Evolutionary conservation across 352 stramenopile genomes (phyloP), one percentile per base, ranked within the genome.

Genomic region (Globisporangium megalacanthum): DNA sequence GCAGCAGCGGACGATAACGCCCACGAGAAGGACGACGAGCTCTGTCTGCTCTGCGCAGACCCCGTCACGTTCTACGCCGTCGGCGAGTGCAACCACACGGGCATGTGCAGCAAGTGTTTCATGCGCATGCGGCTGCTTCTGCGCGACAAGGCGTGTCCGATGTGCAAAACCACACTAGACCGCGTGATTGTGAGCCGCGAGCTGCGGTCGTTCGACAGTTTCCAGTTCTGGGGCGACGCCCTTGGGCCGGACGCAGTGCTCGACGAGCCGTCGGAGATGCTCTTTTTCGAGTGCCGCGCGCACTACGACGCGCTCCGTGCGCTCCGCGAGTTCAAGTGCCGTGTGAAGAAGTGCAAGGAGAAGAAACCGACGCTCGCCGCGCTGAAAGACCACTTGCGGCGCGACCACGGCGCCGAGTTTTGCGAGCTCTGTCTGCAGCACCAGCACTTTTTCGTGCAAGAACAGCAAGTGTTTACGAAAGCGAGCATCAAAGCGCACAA

Each of bases 71-170:
- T 86, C 54, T 70, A 79, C 61, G 80, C 80, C 2, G 73, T 93
- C 15, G 83, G 83, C 15, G 70, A 79, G 56, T 93, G 83, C 68
- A 91, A 93, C 52, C 83, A 93, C 63, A 66, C 69, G 17, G 83
- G 83, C 19, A 89, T 93, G 58, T 93, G 83, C 65, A 88, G 75
- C 68, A 89, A 82, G 58, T 93, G 83, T 55, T 83, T 79, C 11
- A 83, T 90, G 70, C 77, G 83, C 46, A 91, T 93, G 83, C 77
- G 83, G 14, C 62, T 89, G 54, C 61, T 91, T 31, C 79, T 93
- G 75, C 80, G 87, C 48, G 83, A 93, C 64, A 74, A 70, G 52
- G 80, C 75, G 57, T 93, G 83, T 50, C 79, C 81, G 33, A 91
- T 93, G 73, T 93, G 83, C 68, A 93, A 91, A 61, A 78, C 83